Conservation (phyloP, 1,284 basidiomycete genomes). For the Golubevia pallescens region DNA sequence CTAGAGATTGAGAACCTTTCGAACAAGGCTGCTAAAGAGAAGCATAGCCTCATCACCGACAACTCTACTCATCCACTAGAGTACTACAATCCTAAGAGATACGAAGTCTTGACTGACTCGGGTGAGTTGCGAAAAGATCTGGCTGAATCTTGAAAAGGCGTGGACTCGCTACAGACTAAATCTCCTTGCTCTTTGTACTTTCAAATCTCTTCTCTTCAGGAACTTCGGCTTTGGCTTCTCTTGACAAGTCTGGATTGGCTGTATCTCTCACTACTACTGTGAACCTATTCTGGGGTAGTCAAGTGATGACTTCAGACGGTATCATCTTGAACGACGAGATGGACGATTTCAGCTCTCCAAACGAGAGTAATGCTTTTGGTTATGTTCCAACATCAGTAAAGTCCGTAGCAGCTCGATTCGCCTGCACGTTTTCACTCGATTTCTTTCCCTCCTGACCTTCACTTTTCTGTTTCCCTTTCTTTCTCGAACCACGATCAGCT, state of each 20-base stretch:
- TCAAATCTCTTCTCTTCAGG: too few relatives aligned
- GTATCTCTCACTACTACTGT: slow-evolving; percentile 66
- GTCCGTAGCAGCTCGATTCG: too few relatives aligned
- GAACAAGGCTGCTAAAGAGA: slow-evolving; percentile 37
- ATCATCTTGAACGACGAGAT: slow-evolving; percentile 58
- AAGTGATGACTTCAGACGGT: slow-evolving; percentile 44
- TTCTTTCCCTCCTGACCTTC: too few relatives aligned
- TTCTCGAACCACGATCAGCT: slow-evolving; percentile 60
- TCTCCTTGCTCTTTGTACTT: too few relatives aligned
- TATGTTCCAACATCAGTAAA: slow-evolving; percentile 7
- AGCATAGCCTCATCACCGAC: slow-evolving; percentile 55
- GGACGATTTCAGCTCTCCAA: slow-evolving; percentile 65
- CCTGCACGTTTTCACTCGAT: too few relatives aligned
- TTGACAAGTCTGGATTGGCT: slow-evolving; percentile 64
- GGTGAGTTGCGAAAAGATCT: too few relatives aligned
- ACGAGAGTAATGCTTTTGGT: slow-evolving; percentile 65
- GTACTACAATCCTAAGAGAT: slow-evolving; percentile 64
- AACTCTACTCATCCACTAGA: slow-evolving; percentile 29
- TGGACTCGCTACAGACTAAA: too few relatives aligned
- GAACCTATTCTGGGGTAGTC: slow-evolving; percentile 65
- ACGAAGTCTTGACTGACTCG: slow-evolving; percentile 51
- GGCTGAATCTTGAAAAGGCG: too few relatives aligned
- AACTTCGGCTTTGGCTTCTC: slow-evolving; percentile 65
- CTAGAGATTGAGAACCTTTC: slow-evolving; percentile 63
- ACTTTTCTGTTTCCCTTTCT: slow-evolving; percentile 41